Evolutionary conservation across 352 stramenopile species (phyloP), one percentile per base, ranked within the genome.

Genomic region (Pythium utonaiense): DNA sequence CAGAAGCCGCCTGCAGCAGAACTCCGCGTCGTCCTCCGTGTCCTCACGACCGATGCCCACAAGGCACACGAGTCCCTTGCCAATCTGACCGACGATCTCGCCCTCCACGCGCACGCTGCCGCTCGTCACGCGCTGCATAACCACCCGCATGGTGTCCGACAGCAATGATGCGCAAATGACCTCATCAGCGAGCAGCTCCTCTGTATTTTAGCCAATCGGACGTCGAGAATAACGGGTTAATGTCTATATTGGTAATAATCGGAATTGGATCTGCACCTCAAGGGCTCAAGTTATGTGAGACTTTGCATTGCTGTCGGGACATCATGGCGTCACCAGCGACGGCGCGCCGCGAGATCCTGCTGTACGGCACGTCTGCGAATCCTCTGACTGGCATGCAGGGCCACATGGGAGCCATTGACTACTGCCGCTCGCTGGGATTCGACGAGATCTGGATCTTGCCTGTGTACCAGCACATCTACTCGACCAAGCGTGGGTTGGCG

Each of bases 371-470:
- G 59, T 96, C 88, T 38, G 88, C 83, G 4, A 96, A 96, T 72
- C 88, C 88, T 24, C 83, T 84, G 10, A 91, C 78, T 34, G 84
- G 79, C 10, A 48, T 67, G 54, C 53, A 64, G 31, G 88, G 86
- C 21, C 88, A 96, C 78, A 86, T 91, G 78, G 88, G 88, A 30
- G 73, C 91, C 16, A 74, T 95, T 19, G 63, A 79, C 47, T 75
- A 88, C 63, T 90, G 75, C 51, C 73, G 66, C 12, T 24, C 57
- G 24, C 53, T 84, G 31, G 44, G 57, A 36, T 93, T 89, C 50
- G 88, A 96, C 57, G 82, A 96, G 67, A 73, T 96, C 34, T 96
- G 88, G 88, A 55, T 96, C n/a, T 50, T 96, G 51, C 88, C 88
- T 10, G 88, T 96, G 54, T 96, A 91, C 64, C 81, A 89, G 58